phyloP scores from a whole-genome alignment of 257 asterid species.

The Verbena officinalis region DNA sequence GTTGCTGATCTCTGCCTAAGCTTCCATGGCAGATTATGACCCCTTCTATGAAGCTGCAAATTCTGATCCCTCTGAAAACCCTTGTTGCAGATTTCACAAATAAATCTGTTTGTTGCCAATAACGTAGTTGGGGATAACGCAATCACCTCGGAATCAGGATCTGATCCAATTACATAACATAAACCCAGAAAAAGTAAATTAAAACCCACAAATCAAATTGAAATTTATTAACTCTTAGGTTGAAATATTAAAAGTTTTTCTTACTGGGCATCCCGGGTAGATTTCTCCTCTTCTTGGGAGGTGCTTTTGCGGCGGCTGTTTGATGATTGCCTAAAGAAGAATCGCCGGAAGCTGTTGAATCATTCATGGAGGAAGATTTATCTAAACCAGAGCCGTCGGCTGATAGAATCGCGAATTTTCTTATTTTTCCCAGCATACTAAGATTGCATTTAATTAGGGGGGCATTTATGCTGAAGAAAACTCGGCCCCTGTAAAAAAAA shows the following conservation, averaged over 20 bases:
- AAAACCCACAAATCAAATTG: slow-evolving; percentile 3
- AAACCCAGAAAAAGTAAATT: neutral
- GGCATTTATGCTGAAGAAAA: slow-evolving; percentile 7
- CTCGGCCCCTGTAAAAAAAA: neutral
- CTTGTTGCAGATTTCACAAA: slow-evolving; percentile 81
- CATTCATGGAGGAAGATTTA: slow-evolving; percentile 45
- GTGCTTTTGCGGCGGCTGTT: slow-evolving; percentile 39
- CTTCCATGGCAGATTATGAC: slow-evolving; percentile 91
- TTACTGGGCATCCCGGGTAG: slow-evolving; percentile 98
- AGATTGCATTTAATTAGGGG: slow-evolving; percentile 18
- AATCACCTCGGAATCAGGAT: slow-evolving; percentile 90
- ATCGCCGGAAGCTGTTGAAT: slow-evolving; percentile 52
- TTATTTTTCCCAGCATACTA: slow-evolving; percentile 11
- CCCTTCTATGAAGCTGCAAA: slow-evolving; percentile 88
- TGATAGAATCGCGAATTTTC: neutral
- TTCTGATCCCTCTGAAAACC: slow-evolving; percentile 95
- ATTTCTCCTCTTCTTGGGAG: slow-evolving; percentile 72
- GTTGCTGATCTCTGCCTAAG: slow-evolving; percentile 65
- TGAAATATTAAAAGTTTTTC: neutral
- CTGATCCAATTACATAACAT: slow-evolving; percentile 36
- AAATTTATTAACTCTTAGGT: neutral
- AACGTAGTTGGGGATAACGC: slow-evolving; percentile 74
- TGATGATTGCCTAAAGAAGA: slow-evolving; percentile 50
- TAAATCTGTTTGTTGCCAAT: slow-evolving; percentile 79
- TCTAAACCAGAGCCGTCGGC: neutral